These are phyloP conservation scores for Cercophora newfieldiana DNA, from an alignment of 495 filamentous ascomycete genomes.

Conservation along the genomic window DNA sequence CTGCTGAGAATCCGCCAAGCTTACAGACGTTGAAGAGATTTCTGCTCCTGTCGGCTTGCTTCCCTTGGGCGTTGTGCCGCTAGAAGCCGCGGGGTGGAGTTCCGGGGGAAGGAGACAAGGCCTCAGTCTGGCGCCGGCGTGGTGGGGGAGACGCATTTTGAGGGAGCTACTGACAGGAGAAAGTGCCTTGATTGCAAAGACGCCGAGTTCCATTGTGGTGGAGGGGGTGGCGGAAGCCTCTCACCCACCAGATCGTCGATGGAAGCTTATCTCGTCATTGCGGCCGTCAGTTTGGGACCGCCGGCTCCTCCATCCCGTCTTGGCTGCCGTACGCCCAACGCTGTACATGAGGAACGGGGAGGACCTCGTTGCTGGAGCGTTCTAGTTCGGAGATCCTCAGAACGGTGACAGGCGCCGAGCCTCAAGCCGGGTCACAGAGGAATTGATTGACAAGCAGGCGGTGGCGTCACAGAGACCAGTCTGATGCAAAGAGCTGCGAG, in stretches of 20 bases:
- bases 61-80: background rate
- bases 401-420: background rate
- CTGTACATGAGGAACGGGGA: background rate
- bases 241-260: background rate
- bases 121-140: background rate
- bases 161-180: too few species aligned
- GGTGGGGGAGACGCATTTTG: background rate
- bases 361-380: background rate
- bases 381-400: background rate
- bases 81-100: background rate
- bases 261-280: conserved; percentile 14
- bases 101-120: background rate
- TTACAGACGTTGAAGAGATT: background rate
- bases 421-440: background rate
- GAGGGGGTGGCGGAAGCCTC: conserved; percentile 4
- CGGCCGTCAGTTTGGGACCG: background rate
- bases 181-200: too few species aligned
- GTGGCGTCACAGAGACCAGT: background rate
- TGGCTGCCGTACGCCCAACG: background rate
- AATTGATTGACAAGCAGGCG: background rate
- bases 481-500: background rate
- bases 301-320: background rate
- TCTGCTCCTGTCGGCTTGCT: background rate
- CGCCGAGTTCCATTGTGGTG: background rate
- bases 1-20: background rate